Evolutionary conservation across 208 protist species (phyloP).

Genomic region (Leptomonas seymouri): DNA sequence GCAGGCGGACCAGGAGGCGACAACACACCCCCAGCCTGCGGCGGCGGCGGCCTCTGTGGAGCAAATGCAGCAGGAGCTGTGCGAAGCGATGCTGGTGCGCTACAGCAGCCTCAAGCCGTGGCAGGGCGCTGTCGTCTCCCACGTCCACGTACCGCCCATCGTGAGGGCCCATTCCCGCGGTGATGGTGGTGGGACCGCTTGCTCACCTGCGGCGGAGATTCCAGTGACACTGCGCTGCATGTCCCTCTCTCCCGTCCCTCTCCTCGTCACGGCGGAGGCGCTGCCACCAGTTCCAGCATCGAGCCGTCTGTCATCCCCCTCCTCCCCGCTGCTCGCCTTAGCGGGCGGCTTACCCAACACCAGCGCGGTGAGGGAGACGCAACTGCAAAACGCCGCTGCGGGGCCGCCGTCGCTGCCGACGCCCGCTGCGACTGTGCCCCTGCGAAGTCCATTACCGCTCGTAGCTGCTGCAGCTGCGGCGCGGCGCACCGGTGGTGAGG

Average conservation of each 20-base stretch:
- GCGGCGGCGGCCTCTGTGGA: constrained; percentile 32
- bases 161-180: constrained; percentile 27
- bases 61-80: constrained; percentile 53
- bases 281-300: constrained; percentile 9
- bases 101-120: constrained; percentile 47
- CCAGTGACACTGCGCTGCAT: constrained; percentile 67
- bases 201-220: constrained; percentile 29
- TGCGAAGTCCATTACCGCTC: not conserved
- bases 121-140: constrained; percentile 47
- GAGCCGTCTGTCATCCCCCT: not conserved
- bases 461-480: not conserved
- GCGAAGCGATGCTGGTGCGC: constrained; percentile 44
- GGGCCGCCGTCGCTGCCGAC: not conserved
- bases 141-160: constrained; percentile 30
- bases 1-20: constrained; percentile 22
- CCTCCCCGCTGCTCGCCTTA: not conserved
- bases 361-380: not conserved
- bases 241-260: constrained; percentile 57
- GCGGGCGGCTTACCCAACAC: not conserved
- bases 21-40: constrained; percentile 2
- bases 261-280: constrained; percentile 64
- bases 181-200: not conserved
- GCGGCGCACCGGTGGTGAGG: constrained; percentile 12
- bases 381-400: not conserved
- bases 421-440: not conserved